Conservation (phyloP, 148 eudicot species). For the Persicaria tinctoria region DNA sequence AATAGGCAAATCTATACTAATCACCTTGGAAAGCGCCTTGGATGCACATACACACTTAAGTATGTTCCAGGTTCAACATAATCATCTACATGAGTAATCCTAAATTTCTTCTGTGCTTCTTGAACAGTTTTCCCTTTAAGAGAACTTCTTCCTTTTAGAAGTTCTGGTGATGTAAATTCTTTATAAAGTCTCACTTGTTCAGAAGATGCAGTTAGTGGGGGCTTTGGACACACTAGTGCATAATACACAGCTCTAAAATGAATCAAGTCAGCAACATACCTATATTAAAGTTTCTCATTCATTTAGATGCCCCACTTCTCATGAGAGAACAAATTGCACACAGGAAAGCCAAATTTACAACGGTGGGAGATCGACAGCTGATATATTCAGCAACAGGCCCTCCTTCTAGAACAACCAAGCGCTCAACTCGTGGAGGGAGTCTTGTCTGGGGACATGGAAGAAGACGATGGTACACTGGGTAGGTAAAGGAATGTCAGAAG, state of each 20-base stretch:
- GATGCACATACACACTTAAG: conserved; percentile 88
- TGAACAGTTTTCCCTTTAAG: conserved; percentile 78
- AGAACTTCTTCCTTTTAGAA: conserved; percentile 53
- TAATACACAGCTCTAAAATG: conserved; percentile 87
- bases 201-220: conserved; percentile 67
- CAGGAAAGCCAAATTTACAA: conserved; percentile 42
- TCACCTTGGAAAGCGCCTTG: conserved; percentile 95
- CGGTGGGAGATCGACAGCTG: conserved; percentile 63
- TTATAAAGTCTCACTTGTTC: conserved; percentile 57
- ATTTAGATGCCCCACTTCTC: background rate
- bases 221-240: conserved; percentile 83
- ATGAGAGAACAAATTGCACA: background rate
- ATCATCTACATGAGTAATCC: conserved; percentile 53
- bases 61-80: conserved; percentile 85
- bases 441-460: conserved; percentile 60
- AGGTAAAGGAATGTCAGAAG: background rate
- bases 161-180: conserved; percentile 61
- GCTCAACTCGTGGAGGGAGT: conserved; percentile 81
- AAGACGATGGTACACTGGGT: conserved; percentile 48
- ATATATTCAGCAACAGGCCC: conserved; percentile 68
- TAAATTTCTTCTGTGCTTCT: conserved; percentile 81
- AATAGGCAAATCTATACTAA: conserved; percentile 1
- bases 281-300: conserved; percentile 19
- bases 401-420: conserved; percentile 74
- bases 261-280: conserved; percentile 92